phyloP scores from a whole-genome alignment of 768 basidiomycete species.

The Rhodosporidiobolus sp. region DNA sequence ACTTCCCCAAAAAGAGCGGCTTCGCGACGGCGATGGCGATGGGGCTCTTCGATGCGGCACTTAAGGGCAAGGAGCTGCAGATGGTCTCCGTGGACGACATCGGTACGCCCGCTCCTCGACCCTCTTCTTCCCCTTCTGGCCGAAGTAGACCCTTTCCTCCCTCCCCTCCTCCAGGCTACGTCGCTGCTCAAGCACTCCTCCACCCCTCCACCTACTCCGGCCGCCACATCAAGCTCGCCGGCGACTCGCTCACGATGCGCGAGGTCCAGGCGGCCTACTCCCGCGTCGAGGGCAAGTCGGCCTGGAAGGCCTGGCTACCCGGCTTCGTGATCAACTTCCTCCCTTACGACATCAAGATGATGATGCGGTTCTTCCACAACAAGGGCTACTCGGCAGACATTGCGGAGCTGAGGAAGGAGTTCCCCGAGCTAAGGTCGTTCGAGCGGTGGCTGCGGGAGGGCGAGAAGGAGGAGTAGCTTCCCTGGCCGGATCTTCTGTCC shows the following conservation, averaged over 20 bases:
- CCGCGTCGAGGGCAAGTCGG: slow-evolving; percentile 20
- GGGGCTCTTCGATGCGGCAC: slow-evolving; percentile 40
- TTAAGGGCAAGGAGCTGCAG: slow-evolving; percentile 26
- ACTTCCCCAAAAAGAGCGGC: slow-evolving; percentile 26
- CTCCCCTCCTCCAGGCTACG: background rate
- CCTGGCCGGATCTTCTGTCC: too few species aligned
- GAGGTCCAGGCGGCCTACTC: slow-evolving; percentile 24
- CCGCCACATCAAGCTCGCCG: slow-evolving; percentile 37
- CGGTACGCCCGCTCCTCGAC: slow-evolving; percentile 26
- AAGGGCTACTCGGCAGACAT: slow-evolving; percentile 35
- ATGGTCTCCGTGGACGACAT: slow-evolving; percentile 45
- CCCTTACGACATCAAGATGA: slow-evolving; percentile 20
- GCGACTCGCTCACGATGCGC: slow-evolving; percentile 36
- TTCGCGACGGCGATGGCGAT: slow-evolving; percentile 30
- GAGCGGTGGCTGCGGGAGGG: slow-evolving; percentile 4
- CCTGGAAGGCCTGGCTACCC: slow-evolving; percentile 7
- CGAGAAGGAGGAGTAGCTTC: background rate
- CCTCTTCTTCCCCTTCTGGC: background rate
- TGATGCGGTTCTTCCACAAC: slow-evolving; percentile 31
- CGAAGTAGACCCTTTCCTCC: background rate
- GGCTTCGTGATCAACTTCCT: background rate
- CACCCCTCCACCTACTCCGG: slow-evolving; percentile 29
- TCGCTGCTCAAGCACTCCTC: slow-evolving; percentile 44
- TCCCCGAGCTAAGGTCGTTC: slow-evolving; percentile 27
- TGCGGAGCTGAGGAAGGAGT: slow-evolving; percentile 31